Conservation (phyloP, 768 basidiomycete genomes). For the Mycena amicta region DNA sequence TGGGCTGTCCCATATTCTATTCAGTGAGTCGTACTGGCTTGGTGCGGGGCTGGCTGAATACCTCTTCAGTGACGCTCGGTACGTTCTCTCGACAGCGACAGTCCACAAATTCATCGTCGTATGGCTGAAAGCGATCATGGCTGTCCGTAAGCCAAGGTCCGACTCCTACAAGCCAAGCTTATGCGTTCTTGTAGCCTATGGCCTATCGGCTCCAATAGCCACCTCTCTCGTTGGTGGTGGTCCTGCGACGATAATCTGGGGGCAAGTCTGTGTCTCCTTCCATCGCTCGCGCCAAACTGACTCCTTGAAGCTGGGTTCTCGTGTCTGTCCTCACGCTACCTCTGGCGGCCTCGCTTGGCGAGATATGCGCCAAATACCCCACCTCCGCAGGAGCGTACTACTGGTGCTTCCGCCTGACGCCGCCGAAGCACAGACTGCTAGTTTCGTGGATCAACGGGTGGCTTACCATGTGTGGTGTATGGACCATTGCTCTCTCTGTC, state of each 20-base stretch:
- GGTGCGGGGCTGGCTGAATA: too few species aligned
- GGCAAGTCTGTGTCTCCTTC: conserved; percentile 34
- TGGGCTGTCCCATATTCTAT: conserved; percentile 53
- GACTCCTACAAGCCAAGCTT: not conserved
- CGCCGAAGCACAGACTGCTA: conserved; percentile 51
- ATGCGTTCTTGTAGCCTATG: conserved; percentile 43
- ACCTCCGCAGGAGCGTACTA: conserved; percentile 67
- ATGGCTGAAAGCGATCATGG: conserved; percentile 51
- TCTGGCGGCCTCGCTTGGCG: conserved; percentile 56
- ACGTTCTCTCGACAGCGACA: conserved; percentile 7
- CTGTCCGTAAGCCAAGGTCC: conserved; percentile 52
- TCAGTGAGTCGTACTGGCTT: conserved; percentile 55
- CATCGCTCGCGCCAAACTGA: not conserved
- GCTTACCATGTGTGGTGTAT: conserved; percentile 69
- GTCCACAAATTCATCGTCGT: not conserved
- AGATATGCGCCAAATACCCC: conserved; percentile 62
- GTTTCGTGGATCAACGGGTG: conserved; percentile 71
- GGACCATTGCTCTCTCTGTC: conserved; percentile 68
- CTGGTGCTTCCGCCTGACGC: conserved; percentile 64
- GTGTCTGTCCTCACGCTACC: conserved; percentile 51
- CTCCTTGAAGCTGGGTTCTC: conserved; percentile 49
- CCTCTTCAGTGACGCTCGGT: conserved; percentile 61
- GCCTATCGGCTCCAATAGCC: conserved; percentile 57
- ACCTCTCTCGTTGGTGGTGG: conserved; percentile 59
- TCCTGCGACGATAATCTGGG: conserved; percentile 61